phyloP scores from a whole-genome alignment of 352 stramenopile genomes.

The Pythium phragmiticola region DNA sequence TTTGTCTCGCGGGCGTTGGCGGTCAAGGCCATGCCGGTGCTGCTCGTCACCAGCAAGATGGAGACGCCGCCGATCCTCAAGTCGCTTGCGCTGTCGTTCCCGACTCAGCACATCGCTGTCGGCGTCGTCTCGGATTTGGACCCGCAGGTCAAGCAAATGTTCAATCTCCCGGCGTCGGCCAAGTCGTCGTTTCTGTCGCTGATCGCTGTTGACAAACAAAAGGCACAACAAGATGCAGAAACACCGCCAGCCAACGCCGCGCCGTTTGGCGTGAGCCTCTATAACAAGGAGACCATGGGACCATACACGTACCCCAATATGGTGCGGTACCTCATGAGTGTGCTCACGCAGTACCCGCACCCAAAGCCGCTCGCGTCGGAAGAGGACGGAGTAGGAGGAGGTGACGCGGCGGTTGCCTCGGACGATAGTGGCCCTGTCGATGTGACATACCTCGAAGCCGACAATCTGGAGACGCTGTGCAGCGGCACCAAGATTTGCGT shows the following conservation, averaged over 20 bases:
- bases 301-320: constrained; percentile 64
- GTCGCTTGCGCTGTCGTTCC: constrained; percentile 58
- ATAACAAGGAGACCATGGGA: constrained; percentile 70
- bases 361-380: constrained; percentile 17
- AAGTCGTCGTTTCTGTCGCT: constrained; percentile 44
- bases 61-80: constrained; percentile 54
- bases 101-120: constrained; percentile 48
- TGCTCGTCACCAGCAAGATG: constrained; percentile 64
- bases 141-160: constrained; percentile 61
- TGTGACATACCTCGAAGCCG: constrained; percentile 57
- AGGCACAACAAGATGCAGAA: not conserved
- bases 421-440: constrained; percentile 14
- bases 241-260: constrained; percentile 27
- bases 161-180: constrained; percentile 40
- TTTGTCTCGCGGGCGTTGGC: constrained; percentile 48
- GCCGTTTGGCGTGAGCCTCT: constrained; percentile 62
- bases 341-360: constrained; percentile 68
- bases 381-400: constrained; percentile 19
- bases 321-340: constrained; percentile 63
- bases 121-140: constrained; percentile 56
- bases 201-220: constrained; percentile 37
- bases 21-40: constrained; percentile 44
- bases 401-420: constrained; percentile 1
- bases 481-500: constrained; percentile 67
- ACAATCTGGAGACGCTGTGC: constrained; percentile 54